phyloP scores from a whole-genome alignment of 192 early-diverging fungal genomes.

The Podila clonocystis region DNA sequence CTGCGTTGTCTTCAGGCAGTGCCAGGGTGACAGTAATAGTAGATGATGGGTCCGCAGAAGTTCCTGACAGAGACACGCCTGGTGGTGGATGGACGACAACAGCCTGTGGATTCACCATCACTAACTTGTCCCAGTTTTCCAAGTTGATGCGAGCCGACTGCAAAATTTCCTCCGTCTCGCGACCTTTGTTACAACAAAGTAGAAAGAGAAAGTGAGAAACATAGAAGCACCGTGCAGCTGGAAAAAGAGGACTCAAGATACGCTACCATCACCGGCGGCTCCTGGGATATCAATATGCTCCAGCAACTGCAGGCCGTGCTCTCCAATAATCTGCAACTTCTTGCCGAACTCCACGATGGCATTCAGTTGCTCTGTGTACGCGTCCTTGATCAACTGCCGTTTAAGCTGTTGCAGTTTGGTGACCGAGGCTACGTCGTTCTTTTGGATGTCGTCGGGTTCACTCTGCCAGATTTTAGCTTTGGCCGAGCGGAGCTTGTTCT shows the following conservation, averaged over 20 bases:
- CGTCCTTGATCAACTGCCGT: conserved; percentile 51
- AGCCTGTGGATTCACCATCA: not conserved
- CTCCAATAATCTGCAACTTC: conserved; percentile 55
- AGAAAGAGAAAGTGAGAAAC: not conserved
- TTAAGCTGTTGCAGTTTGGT: conserved; percentile 38
- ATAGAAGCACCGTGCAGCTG: not conserved
- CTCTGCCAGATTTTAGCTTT: conserved; percentile 24
- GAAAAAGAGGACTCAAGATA: not conserved
- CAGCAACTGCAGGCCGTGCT: conserved; percentile 42
- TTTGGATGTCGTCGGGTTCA: conserved; percentile 31
- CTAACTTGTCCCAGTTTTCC: conserved; percentile 33
- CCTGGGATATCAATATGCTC: conserved; percentile 28
- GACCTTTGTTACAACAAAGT: not conserved
- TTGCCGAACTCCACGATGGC: conserved; percentile 48
- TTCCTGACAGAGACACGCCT: not conserved
- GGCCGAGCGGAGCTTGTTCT: conserved; percentile 22
- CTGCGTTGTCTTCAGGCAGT: not conserved
- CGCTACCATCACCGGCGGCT: not conserved
- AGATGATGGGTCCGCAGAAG: not conserved
- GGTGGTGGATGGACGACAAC: conserved; percentile 5
- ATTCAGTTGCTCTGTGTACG: conserved; percentile 38
- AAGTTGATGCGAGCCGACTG: conserved; percentile 36
- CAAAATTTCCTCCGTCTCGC: conserved; percentile 38
- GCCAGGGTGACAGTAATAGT: not conserved
- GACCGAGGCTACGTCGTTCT: conserved; percentile 4